phyloP scores from a whole-genome alignment of 2,329 filamentous ascomycete genomes.

The Aspergillus candidus region DNA sequence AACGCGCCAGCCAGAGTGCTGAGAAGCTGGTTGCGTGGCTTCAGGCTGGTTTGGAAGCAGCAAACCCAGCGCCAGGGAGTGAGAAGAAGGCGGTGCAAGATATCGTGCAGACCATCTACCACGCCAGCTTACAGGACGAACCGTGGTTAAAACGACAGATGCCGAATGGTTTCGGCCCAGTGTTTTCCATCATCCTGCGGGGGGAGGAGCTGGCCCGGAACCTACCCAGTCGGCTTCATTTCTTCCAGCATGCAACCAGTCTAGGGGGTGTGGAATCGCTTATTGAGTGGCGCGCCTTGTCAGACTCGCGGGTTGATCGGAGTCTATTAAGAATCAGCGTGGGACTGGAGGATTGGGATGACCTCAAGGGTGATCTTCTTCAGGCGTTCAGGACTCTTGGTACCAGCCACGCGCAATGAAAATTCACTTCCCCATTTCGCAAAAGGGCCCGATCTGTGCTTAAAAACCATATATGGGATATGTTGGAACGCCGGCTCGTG shows the following conservation, averaged over 20 bases:
- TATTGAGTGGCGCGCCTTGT: conserved; percentile 93
- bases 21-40: conserved; percentile 68
- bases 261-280: conserved; percentile 89
- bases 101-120: conserved; percentile 58
- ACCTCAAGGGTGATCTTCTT: conserved; percentile 68
- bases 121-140: conserved; percentile 73
- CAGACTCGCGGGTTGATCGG: conserved; percentile 65
- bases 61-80: conserved; percentile 32
- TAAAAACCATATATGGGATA: too few relatives aligned
- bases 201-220: conserved; percentile 54
- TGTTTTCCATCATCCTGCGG: conserved; percentile 69
- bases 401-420: too few relatives aligned
- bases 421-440: too few relatives aligned
- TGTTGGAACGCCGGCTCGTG: too few relatives aligned
- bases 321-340: conserved; percentile 73
- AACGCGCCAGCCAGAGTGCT: conserved; percentile 67
- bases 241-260: conserved; percentile 94
- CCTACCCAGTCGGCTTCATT: conserved; percentile 67
- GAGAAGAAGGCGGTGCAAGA: conserved; percentile 43
- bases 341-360: conserved; percentile 79
- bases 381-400: conserved; percentile 50
- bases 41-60: conserved; percentile 40
- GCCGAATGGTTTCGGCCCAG: conserved; percentile 82
- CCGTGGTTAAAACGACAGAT: conserved; percentile 79
- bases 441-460: too few relatives aligned